Base-by-base conservation (phyloP, 257 asterid genomes). In the Agastache rugosa region DNA sequence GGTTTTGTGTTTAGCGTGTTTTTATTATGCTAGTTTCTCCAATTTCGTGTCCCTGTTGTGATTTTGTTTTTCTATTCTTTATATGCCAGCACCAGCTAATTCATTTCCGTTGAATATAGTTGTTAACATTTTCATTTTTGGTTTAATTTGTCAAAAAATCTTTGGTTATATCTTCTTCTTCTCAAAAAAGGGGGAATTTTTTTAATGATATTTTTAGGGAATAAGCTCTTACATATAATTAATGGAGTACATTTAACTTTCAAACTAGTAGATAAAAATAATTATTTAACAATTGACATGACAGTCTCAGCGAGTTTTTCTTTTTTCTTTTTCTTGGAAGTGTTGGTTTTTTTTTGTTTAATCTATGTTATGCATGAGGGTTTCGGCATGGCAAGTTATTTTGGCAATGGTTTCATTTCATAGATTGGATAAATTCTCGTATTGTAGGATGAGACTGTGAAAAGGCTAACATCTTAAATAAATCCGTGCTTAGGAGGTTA, bases 81-180 rank as follows among this genome's bases (percentile, higher is more conserved):
- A n/a, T 48, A 1, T 56, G 75, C 61, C 10, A 58, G 37, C 37
- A 44, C 69, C 61, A n/a, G 69, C 69, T 58, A 15, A 27, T n/a
- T 58, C 14, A 3, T 22, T 48, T 50, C 54, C 11, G n/a, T 29
- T 29, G 69, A 39, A 29, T 55, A 29, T 75, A 17, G 25, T 19
- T 47, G 25, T 10, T 6, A 47, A 34, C 19, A 14, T 67, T 67
- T 58, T 22, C 27, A 42, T 54, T 65, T n/a, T 65, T n/a, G 44
- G 14, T 66, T 1, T 45, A 19, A 19, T 75, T 41, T 67, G n/a
- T 15, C 11, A 27, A 27, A 27, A 27, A 7, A 14, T 14, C 58
- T 66, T 25, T 7, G 51, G 51, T 17, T n/a, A 39, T 23, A 11
- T 35, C 42, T 19, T 56, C 29, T 53, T 19, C 15, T 56, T 17